Evolutionary conservation across 768 basidiomycete species (phyloP), one percentile per base, ranked within the genome.

Genomic region (Trametes cubensis): DNA sequence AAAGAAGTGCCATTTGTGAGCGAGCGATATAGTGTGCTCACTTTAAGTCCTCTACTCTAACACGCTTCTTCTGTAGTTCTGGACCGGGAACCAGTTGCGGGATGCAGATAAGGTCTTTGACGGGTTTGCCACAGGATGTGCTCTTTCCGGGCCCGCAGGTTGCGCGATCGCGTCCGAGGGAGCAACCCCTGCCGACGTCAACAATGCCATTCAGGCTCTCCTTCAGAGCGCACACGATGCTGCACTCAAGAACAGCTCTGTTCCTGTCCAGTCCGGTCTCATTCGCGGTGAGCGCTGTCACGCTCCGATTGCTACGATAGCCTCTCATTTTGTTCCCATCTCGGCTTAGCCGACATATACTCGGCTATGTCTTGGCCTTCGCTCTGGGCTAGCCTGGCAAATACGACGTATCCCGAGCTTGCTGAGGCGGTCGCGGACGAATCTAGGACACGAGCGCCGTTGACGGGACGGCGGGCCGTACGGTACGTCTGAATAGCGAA

Each of bases 51-150:
- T 34, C 49, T 18, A 55, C 5, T 13, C 1, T 23, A 5, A 11
- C 28, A 28, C 10, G 15, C 8, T 20, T 1, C 17, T 7, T 14
- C 15, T 8, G 3, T 28, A 53, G 59, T 38, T 26, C 4, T 58
- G 51, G 56, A 14, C 39, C 3, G 28, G 28, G 28, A 28, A 45
- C 7, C 45, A 58, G 26, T 17, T 54, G 6, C 20, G 20, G 8
- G 49, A 53, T 25, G 54, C 45, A 4, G 55, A 64, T 39, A 41
- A 46, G 18, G 47, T 44, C 6, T 64, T 47, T 48, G 25, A 51
- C 11, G 63, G 42, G 3, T 47, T 64, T 48, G 28, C 42, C 15
- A 52, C 58, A 1, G 63, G 55, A 2, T 64, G 63, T 39, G 58
- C 63, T 3, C 59, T 64, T 17, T 47, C 63, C 0, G 63, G 63